A percentile compares a stretch with the other conserved stretches of the same genome.
These are phyloP conservation scores for Fusarium miscanthi DNA, from an alignment of 2,329 filamentous ascomycete genomes.

Conservation along the genomic window DNA sequence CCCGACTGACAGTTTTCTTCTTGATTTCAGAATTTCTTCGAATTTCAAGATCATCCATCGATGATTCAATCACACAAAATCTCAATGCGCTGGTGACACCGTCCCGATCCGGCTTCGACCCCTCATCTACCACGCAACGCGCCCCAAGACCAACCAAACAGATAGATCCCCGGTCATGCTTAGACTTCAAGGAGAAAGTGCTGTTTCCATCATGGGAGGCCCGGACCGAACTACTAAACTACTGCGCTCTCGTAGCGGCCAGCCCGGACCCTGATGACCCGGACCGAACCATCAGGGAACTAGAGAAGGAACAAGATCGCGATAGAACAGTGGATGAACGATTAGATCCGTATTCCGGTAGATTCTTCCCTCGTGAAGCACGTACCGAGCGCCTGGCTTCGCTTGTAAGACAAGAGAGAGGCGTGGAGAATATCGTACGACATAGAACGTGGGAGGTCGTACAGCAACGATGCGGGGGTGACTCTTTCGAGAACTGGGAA, in stretches of 20 bases:
- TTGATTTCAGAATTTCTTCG: conserved; percentile 83
- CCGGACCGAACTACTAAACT: not conserved
- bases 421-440: conserved; percentile 82
- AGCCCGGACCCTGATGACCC: not conserved
- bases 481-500: conserved; percentile 69
- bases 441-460: conserved; percentile 84
- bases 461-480: conserved; percentile 76
- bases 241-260: not conserved
- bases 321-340: conserved; percentile 81
- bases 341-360: conserved; percentile 87
- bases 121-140: conserved; percentile 50
- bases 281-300: not conserved
- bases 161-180: conserved; percentile 51
- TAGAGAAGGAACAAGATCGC: not conserved
- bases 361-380: conserved; percentile 83
- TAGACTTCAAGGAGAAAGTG: conserved; percentile 71
- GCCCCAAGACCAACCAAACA: not conserved
- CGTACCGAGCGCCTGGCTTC: conserved; percentile 82
- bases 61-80: conserved; percentile 91
- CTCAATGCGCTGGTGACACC: conserved; percentile 90
- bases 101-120: conserved; percentile 78
- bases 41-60: conserved; percentile 83
- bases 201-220: not conserved
- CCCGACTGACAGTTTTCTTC: not conserved
- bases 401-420: conserved; percentile 78